phyloP scores from a whole-genome alignment of 1,284 basidiomycete genomes.

The Papiliotrema flavescens region DNA sequence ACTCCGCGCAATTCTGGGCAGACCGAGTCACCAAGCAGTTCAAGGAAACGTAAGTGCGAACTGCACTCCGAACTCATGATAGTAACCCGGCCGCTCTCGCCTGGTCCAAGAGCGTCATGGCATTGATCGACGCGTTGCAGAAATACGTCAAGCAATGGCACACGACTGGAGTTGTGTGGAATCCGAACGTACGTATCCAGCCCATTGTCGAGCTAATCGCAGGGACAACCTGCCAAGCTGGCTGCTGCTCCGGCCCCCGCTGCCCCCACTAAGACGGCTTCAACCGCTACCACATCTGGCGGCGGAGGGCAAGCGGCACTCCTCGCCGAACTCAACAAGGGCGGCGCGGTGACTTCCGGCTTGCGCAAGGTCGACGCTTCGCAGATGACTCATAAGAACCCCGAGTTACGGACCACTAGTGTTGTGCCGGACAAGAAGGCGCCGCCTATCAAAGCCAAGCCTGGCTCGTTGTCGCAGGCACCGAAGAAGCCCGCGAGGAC shows the following conservation, averaged over 20 bases:
- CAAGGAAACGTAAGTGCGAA: conserved; percentile 72
- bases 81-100: conserved; percentile 85
- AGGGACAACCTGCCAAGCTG: no score
- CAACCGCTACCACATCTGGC: conserved; percentile 46
- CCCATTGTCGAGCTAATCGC: not conserved
- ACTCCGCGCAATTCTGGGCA: conserved; percentile 83
- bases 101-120: conserved; percentile 76
- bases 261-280: no score
- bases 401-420: conserved; percentile 66
- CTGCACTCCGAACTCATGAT: not conserved
- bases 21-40: conserved; percentile 89
- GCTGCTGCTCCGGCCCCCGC: no score
- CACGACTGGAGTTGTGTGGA: conserved; percentile 86
- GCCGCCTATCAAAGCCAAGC: conserved; percentile 60
- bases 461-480: conserved; percentile 56
- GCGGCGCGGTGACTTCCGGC: conserved; percentile 83
- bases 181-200: conserved; percentile 61
- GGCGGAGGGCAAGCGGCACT: conserved; percentile 71
- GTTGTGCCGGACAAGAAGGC: conserved; percentile 56
- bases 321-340: conserved; percentile 89
- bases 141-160: conserved; percentile 85
- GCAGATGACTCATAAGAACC: conserved; percentile 99
- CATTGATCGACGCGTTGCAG: conserved; percentile 71
- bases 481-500: conserved; percentile 93
- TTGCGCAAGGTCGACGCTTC: conserved; percentile 92